Percentiles rank a stretch among this genome's conserved stretches.
Conservation (phyloP, 148 eudicot species). For the Rhododendron kiyosumense region DNA sequence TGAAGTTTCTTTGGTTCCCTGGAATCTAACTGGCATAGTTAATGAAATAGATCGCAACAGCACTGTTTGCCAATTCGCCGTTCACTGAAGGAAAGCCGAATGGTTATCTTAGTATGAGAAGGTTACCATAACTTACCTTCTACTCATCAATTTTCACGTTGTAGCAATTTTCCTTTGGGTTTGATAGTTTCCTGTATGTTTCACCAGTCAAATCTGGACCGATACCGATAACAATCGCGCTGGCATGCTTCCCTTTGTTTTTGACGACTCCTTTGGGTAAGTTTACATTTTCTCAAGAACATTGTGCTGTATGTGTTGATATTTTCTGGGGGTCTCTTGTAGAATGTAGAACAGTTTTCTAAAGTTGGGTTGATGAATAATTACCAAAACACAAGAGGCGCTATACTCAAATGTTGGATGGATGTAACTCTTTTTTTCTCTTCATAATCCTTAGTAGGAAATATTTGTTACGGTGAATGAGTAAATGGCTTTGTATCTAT, state of each 20-base stretch:
- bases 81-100: constrained; percentile 95
- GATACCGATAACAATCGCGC: constrained; percentile 81
- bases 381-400: neutral
- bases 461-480: too few species aligned
- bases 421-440: neutral
- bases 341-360: neutral
- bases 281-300: constrained; percentile 12
- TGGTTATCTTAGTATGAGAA: constrained; percentile 96
- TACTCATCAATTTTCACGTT: neutral
- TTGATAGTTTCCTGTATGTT: constrained; percentile 8
- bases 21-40: constrained; percentile 19
- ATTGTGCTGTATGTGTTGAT: neutral
- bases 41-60: constrained; percentile 82
- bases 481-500: neutral
- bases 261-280: constrained; percentile 89
- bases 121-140: constrained; percentile 31
- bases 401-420: neutral
- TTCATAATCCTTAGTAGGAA: neutral
- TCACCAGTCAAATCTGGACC: constrained; percentile 81
- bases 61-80: constrained; percentile 97
- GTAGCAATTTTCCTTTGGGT: constrained; percentile 1
- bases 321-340: neutral
- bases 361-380: too few species aligned
- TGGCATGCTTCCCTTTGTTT: constrained; percentile 97
- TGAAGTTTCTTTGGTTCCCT: constrained; percentile 12